Evolutionary conservation across 1,139 yeast genomes (phyloP).

Genomic region (Yamadazyma pseudoaaseri): DNA sequence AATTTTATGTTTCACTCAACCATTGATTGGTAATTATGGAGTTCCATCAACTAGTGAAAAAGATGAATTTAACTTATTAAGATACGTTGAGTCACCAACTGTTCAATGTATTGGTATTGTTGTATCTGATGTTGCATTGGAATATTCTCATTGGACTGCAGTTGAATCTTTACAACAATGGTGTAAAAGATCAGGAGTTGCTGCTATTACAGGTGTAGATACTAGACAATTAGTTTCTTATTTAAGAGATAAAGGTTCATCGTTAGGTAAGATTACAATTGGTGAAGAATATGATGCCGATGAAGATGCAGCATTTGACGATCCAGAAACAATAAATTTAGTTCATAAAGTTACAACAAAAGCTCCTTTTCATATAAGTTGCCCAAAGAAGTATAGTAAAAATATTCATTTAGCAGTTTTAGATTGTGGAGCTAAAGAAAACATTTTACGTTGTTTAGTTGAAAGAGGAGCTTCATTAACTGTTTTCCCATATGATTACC

Average conservation of each 20-base stretch:
- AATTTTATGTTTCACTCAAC: conserved; percentile 94
- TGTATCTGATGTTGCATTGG: conserved; percentile 92
- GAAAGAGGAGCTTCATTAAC: conserved; percentile 95
- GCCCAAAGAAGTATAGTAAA: conserved; percentile 58
- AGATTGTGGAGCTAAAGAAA: conserved; percentile 98
- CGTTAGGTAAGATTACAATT: conserved; percentile 82
- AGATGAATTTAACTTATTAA: conserved; percentile 81
- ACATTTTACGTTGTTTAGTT: conserved; percentile 88
- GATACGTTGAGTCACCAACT: conserved; percentile 87
- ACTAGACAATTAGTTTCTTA: conserved; percentile 91
- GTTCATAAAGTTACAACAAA: conserved; percentile 94
- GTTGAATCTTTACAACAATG: conserved; percentile 92
- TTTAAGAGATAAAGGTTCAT: conserved; percentile 93
- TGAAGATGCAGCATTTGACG: conserved; percentile 87
- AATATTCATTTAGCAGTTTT: conserved; percentile 82
- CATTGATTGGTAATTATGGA: conserved; percentile 96
- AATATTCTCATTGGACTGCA: conserved; percentile 98
- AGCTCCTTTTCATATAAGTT: conserved; percentile 85
- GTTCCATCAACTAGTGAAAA: conserved; percentile 82
- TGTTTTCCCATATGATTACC: conserved; percentile 94
- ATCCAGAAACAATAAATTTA: conserved; percentile 88
- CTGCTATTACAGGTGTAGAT: conserved; percentile 96
- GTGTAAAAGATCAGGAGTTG: conserved; percentile 96
- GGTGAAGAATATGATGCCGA: conserved; percentile 91
- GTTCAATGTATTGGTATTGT: conserved; percentile 95